Evolutionary conservation across 352 stramenopile genomes (phyloP).

Genomic region (Globisporangium nagaii): DNA sequence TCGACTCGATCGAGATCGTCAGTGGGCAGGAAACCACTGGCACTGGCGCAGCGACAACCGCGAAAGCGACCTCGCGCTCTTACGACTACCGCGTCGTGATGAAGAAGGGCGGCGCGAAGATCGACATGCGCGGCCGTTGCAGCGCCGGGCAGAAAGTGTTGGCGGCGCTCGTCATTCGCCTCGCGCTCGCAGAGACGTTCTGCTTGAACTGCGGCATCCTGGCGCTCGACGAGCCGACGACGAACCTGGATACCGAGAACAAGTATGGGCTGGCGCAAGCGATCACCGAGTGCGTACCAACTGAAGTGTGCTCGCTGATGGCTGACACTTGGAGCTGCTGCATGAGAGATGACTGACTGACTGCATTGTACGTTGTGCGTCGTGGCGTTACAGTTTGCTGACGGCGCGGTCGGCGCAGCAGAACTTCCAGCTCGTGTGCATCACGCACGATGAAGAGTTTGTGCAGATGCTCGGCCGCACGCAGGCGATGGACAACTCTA

Average conservation of each 20-base stretch:
- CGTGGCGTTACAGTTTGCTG: constrained; percentile 84
- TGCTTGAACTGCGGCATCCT: constrained; percentile 98
- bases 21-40: constrained; percentile 80
- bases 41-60: constrained; percentile 25
- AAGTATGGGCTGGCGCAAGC: constrained; percentile 90
- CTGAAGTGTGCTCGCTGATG: no score
- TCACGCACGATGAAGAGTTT: constrained; percentile 99
- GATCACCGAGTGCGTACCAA: constrained; percentile 78
- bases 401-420: constrained; percentile 90
- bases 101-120: constrained; percentile 92
- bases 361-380: not conserved
- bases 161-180: constrained; percentile 95
- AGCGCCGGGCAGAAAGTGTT: constrained; percentile 97
- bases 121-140: constrained; percentile 99
- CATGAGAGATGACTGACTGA: not conserved
- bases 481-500: constrained; percentile 64
- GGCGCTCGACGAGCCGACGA: constrained; percentile 98
- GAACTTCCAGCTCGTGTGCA: constrained; percentile 99
- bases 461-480: constrained; percentile 85
- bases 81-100: constrained; percentile 99
- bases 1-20: constrained; percentile 98
- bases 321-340: no score
- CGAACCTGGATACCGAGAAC: constrained; percentile 96
- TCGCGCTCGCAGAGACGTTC: constrained; percentile 98
- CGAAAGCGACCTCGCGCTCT: constrained; percentile 53